Evolutionary conservation across 768 basidiomycete species (phyloP), one percentile per base, ranked within the genome.

Genomic region (Lentinula sp.): DNA sequence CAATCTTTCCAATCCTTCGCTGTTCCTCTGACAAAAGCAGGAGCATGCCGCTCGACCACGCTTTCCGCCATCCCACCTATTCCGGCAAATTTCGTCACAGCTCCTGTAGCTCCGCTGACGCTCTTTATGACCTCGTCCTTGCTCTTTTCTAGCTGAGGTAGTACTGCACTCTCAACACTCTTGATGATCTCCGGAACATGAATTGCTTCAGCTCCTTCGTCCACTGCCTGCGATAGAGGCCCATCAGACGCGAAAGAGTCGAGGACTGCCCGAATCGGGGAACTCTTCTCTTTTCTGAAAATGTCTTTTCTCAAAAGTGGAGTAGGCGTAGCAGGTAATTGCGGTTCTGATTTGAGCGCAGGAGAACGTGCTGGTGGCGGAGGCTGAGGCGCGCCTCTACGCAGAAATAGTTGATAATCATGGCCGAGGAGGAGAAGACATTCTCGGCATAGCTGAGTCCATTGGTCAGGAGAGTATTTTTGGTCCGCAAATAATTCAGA

Each of bases 391-490:
- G 75, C 73, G 1, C 91, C 91, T n/a, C 82, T 75, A 1, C 82
- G 78, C 2, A 88, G 72, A 52, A 92, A 74, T 0, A 77, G 73
- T 65, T 88, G 88, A 63, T 91, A 91, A 69, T 93, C 89, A 1
- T 74, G 68, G 8, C 88, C 90, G 1, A 93, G 76, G 6, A 80
- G 68, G 9, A 88, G 67, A 2, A 93, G 76, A 7, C 80, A 76
- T 59, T 85, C 83, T 4, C 88, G 79, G 7, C 76, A 75, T 35
- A 91, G 72, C 1, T 77, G 76, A 18, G 74, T 75, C 91, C 91
- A 93, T 8, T 89, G 71, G 56, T 74, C 83, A 0, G 85, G 86
- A 7, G 74, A 77, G 56, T 83, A 82, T 65, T 87, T 88, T 66
- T 88, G 85, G 65, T 91, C 89, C 0, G 79, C 79, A 65, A 90